phyloP scores from a whole-genome alignment of 306 rosid species.

The Vicia faba region DNA sequence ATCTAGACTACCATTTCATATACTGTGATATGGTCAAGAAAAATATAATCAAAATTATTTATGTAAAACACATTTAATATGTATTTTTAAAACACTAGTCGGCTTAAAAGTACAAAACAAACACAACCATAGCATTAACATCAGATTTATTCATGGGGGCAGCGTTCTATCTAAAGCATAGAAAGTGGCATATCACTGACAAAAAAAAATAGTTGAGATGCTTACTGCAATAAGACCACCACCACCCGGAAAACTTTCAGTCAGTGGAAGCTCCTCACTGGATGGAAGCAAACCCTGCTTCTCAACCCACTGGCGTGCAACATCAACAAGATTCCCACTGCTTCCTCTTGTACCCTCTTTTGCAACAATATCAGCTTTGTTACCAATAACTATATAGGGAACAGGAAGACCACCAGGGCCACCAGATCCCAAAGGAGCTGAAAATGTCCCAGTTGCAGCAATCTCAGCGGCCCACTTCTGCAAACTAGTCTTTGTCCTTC shows the following conservation, averaged over 20 bases:
- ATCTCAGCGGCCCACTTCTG: constrained; percentile 96
- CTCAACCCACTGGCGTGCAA: constrained; percentile 98
- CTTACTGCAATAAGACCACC: constrained; percentile 88
- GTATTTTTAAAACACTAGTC: constrained; percentile 1
- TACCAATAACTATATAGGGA: constrained; percentile 84
- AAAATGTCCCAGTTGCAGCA: constrained; percentile 86
- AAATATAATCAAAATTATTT: no score
- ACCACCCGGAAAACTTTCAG: constrained; percentile 85
- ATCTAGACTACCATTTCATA: no score
- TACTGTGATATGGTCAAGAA: no score
- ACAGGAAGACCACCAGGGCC: constrained; percentile 98
- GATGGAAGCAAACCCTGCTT: constrained; percentile 97
- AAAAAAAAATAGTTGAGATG: constrained; percentile 17
- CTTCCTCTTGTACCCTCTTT: constrained; percentile 92
- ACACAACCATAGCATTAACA: constrained; percentile 26
- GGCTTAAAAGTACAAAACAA: constrained; percentile 21
- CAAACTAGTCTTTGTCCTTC: constrained; percentile 90
- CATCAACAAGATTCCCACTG: constrained; percentile 97
- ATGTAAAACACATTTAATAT: no score
- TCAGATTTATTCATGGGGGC: constrained; percentile 7
- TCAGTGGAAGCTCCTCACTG: constrained; percentile 96
- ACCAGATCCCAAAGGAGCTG: constrained; percentile 92
- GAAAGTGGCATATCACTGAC: constrained; percentile 9
- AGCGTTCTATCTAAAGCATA: constrained; percentile 19
- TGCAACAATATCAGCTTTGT: constrained; percentile 93